Percentiles rank a stretch among this genome's conserved stretches.
These are phyloP conservation scores for Melaleuca quinquenervia DNA, from an alignment of 345 rosid genomes.

Conservation along the genomic window DNA sequence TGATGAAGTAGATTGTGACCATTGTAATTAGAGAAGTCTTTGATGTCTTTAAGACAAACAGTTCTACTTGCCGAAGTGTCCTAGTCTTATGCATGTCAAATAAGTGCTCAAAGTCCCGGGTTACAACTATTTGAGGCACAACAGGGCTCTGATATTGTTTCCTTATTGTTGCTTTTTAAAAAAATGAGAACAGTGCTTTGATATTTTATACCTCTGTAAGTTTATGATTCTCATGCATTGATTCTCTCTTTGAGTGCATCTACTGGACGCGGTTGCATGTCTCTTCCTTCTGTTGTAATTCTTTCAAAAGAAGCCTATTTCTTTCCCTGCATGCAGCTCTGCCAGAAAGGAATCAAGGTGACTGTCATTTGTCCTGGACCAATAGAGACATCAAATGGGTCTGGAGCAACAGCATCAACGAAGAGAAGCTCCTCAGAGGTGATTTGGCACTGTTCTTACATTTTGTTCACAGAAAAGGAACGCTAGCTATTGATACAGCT, in stretches of 20 bases:
- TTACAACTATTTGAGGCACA: background rate
- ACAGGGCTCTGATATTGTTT: background rate
- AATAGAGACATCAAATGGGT: constrained; percentile 39
- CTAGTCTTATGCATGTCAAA: background rate
- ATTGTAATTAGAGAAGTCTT: background rate
- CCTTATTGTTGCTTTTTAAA: background rate
- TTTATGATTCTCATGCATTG: background rate
- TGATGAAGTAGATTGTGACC: background rate
- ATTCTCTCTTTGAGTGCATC: background rate
- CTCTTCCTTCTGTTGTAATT: background rate
- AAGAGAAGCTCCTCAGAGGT: constrained; percentile 44
- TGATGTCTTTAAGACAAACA: background rate
- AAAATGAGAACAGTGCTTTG: background rate
- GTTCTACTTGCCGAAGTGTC: background rate
- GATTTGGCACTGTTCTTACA: background rate
- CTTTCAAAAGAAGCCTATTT: background rate
- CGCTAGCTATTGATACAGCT: background rate
- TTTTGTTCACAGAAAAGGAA: background rate
- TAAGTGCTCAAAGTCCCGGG: background rate
- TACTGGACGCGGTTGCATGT: background rate
- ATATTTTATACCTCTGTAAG: background rate
- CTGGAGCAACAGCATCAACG: constrained; percentile 40
- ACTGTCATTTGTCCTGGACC: constrained; percentile 97
- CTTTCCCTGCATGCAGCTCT: constrained; percentile 39
- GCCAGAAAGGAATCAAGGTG: constrained; percentile 76